Evolutionary conservation across 148 eudicot genomes (phyloP).

Genomic region (Camellia sinensis): DNA sequence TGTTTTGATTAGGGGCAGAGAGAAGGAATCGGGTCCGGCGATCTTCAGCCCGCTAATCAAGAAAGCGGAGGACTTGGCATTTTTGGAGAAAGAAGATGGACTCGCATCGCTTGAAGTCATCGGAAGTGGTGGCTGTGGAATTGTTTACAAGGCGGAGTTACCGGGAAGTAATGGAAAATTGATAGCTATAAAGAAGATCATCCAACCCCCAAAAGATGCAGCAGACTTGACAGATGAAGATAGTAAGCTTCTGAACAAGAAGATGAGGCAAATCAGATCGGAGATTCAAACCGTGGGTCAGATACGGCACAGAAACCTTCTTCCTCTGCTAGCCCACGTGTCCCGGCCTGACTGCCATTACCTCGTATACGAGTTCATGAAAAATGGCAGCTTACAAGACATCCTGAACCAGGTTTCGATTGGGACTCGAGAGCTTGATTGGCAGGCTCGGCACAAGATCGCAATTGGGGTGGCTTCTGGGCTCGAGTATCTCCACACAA

Average conservation of each 20-base stretch:
- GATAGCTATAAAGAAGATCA: conserved; percentile 80
- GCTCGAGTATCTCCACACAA: conserved; percentile 80
- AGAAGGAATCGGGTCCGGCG: conserved; percentile 27
- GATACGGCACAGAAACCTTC: conserved; percentile 78
- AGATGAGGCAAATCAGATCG: conserved; percentile 70
- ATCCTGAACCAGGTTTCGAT: conserved; percentile 31
- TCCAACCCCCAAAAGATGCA: conserved; percentile 51
- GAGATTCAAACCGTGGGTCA: conserved; percentile 92
- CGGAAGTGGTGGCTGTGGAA: conserved; percentile 88
- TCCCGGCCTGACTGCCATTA: conserved; percentile 78
- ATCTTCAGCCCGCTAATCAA: conserved; percentile 78
- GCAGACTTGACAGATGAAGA: conserved; percentile 68
- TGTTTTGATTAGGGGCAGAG: conserved; percentile 27
- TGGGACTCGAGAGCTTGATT: conserved; percentile 54
- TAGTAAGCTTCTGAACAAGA: conserved; percentile 59
- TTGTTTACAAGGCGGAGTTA: conserved; percentile 67
- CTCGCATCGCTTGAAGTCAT: conserved; percentile 48
- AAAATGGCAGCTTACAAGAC: conserved; percentile 88
- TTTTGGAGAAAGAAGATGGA: conserved; percentile 79
- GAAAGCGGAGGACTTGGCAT: conserved; percentile 71
- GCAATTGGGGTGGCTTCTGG: conserved; percentile 79
- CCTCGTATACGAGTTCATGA: conserved; percentile 87
- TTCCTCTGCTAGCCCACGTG: conserved; percentile 80
- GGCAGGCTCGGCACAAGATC: conserved; percentile 56
- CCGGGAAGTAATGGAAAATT: conserved; percentile 64